phyloP scores from a whole-genome alignment of 257 asterid genomes.

The Jasminum sambac region DNA sequence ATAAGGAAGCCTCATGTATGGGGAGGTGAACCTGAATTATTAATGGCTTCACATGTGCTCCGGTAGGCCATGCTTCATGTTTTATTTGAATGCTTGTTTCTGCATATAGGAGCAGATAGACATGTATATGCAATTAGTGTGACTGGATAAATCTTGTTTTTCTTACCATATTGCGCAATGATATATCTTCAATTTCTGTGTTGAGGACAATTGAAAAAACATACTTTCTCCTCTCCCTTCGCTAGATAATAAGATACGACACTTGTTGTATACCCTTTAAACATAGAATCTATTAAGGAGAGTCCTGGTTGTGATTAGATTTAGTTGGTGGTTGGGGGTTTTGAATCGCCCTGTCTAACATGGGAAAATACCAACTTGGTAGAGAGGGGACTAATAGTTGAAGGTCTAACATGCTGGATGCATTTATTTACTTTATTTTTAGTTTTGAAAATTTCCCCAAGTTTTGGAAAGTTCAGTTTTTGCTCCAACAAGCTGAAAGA shows the following conservation, averaged over 20 bases:
- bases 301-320: too few relatives aligned
- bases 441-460: background rate
- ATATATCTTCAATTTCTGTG: background rate
- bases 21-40: constrained; percentile 98
- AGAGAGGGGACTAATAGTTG: too few relatives aligned
- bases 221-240: background rate
- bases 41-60: constrained; percentile 96
- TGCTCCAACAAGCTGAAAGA: background rate
- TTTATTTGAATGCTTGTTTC: background rate
- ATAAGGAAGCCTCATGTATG: constrained; percentile 85
- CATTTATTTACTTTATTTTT: background rate
- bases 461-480: background rate
- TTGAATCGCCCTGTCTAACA: too few relatives aligned
- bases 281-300: too few relatives aligned
- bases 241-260: background rate
- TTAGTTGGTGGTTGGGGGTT: too few relatives aligned
- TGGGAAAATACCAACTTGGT: too few relatives aligned
- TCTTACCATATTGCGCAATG: background rate
- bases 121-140: constrained; percentile 3
- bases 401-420: background rate
- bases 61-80: constrained; percentile 48
- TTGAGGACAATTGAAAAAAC: background rate
- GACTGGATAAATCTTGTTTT: constrained; percentile 1
- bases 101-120: background rate
- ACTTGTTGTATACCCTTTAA: background rate